Percentiles rank a stretch among this genome's conserved stretches.
Conservation (phyloP, 495 filamentous ascomycete genomes). For the Podospora anserina region DNA sequence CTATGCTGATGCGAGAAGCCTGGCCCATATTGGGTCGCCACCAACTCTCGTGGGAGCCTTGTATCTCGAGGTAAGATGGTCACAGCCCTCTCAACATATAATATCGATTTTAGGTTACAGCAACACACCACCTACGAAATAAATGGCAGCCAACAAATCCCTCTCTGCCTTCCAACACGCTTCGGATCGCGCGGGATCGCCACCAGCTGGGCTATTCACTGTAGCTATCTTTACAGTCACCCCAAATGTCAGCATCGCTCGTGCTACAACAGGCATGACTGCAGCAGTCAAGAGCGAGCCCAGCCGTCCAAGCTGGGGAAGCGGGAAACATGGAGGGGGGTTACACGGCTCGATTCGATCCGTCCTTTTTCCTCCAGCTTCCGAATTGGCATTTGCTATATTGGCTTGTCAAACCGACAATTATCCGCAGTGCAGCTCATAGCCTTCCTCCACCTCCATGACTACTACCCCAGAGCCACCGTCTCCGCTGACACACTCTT, state of each 20-base stretch:
- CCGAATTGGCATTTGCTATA: constrained; percentile 26
- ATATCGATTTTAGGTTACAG: background rate
- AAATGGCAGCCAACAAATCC: background rate
- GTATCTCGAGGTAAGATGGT: background rate
- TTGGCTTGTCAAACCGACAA: constrained; percentile 28
- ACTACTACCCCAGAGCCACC: constrained; percentile 9
- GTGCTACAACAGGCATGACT: constrained; percentile 1
- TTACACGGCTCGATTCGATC: constrained; percentile 36
- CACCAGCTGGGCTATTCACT: background rate
- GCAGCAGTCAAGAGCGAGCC: background rate
- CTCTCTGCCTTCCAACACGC: background rate
- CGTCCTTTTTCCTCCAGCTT: constrained; percentile 24
- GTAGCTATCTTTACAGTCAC: background rate
- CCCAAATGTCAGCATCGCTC: background rate
- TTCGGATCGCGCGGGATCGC: background rate
- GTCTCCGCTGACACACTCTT: constrained; percentile 19
- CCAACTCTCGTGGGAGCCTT: background rate
- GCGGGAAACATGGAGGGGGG: constrained; percentile 4
- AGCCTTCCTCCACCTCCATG: constrained; percentile 5
- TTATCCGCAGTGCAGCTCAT: constrained; percentile 22
- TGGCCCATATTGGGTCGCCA: background rate
- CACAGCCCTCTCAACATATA: background rate
- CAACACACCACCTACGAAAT: background rate
- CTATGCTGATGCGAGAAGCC: constrained; percentile 4
- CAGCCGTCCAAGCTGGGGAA: background rate